Conservation (phyloP, 202 grass and related monocot genomes). For the Hordeum pubiflorum region DNA sequence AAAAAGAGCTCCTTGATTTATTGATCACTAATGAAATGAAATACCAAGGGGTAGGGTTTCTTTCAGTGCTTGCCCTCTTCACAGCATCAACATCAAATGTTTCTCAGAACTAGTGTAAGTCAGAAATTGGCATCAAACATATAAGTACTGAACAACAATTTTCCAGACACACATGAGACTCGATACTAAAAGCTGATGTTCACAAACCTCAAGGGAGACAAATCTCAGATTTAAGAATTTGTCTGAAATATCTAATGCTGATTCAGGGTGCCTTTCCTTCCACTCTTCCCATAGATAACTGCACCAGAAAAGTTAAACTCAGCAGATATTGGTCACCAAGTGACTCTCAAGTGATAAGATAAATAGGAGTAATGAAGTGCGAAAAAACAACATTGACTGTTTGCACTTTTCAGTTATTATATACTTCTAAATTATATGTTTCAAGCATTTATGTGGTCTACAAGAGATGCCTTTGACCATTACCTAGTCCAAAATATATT, state of each 20-base stretch:
- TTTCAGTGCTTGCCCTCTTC: not conserved
- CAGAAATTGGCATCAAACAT: not conserved
- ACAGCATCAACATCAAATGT: slow-evolving; percentile 1
- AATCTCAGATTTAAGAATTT: slow-evolving; percentile 91
- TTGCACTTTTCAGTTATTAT: slow-evolving; percentile 1
- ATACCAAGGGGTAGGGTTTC: not conserved
- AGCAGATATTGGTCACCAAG: slow-evolving; percentile 18
- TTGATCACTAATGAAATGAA: not conserved
- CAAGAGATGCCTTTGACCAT: not conserved
- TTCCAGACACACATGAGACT: not conserved
- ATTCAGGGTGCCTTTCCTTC: slow-evolving; percentile 83
- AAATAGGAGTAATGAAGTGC: not conserved
- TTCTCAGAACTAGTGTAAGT: not conserved
- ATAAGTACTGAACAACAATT: slow-evolving; percentile 2
- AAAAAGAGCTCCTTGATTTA: not conserved
- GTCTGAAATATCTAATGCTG: slow-evolving; percentile 47
- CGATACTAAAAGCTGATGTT: slow-evolving; percentile 8
- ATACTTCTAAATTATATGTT: not conserved
- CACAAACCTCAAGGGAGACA: slow-evolving; percentile 82
- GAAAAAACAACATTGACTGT: not conserved
- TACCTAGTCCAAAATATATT: not conserved
- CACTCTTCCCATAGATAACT: slow-evolving; percentile 99
- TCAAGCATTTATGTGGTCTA: not conserved
- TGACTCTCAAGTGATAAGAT: not conserved
- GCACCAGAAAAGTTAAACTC: slow-evolving; percentile 22